phyloP scores from a whole-genome alignment of 2,329 filamentous ascomycete genomes.

The Pseudomassariella vexata region DNA sequence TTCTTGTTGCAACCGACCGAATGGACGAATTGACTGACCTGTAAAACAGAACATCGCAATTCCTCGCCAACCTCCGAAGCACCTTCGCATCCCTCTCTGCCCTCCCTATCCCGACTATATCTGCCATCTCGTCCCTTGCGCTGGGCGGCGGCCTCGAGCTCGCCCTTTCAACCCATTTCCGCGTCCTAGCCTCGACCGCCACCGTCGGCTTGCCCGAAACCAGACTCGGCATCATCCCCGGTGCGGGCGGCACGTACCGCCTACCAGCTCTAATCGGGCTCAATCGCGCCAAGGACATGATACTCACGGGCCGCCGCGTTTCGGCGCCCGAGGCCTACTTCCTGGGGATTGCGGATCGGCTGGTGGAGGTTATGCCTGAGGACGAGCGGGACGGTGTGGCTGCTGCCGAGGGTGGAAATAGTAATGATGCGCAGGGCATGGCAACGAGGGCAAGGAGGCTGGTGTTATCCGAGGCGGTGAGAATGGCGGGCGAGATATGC shows the following conservation, averaged over 20 bases:
- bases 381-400: slow-evolving; percentile 39
- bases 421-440: slow-evolving; percentile 35
- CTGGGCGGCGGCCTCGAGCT: slow-evolving; percentile 93
- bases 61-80: slow-evolving; percentile 68
- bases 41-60: slow-evolving; percentile 62
- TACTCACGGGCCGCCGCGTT: slow-evolving; percentile 85
- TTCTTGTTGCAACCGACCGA: not conserved
- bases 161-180: slow-evolving; percentile 81
- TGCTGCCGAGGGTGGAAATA: slow-evolving; percentile 23
- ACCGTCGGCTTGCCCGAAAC: slow-evolving; percentile 85
- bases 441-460: slow-evolving; percentile 56
- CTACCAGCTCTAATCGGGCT: slow-evolving; percentile 77
- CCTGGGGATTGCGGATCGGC: slow-evolving; percentile 80
- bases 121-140: slow-evolving; percentile 77
- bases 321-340: slow-evolving; percentile 83
- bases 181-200: slow-evolving; percentile 76
- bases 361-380: slow-evolving; percentile 71
- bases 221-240: slow-evolving; percentile 86
- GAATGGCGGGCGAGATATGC: slow-evolving; percentile 78
- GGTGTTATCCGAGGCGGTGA: slow-evolving; percentile 70
- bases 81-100: slow-evolving; percentile 69
- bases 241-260: slow-evolving; percentile 86
- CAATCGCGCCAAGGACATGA: slow-evolving; percentile 77
- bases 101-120: slow-evolving; percentile 85
- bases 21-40: slow-evolving; percentile 11